phyloP scores from a whole-genome alignment of 768 basidiomycete genomes.

The Tephrocybe sp. region DNA sequence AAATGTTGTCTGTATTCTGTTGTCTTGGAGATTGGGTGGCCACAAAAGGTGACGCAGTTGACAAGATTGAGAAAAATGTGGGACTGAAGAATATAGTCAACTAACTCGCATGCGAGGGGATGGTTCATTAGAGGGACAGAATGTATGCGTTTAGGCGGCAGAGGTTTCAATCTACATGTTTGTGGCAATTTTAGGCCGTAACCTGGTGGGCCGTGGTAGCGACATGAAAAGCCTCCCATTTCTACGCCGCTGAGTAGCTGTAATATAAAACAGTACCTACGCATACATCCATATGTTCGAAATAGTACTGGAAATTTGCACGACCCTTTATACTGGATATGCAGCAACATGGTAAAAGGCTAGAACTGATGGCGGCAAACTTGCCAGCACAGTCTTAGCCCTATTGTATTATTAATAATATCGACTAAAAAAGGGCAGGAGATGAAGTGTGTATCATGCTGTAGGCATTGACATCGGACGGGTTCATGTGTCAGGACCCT shows the following conservation, averaged over 20 bases:
- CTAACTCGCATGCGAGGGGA: too few relatives aligned
- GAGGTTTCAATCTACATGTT: background rate
- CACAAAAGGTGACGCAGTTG: too few relatives aligned
- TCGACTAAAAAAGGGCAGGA: conserved; percentile 3
- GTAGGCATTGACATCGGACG: background rate
- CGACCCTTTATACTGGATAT: background rate
- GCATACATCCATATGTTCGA: background rate
- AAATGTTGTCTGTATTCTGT: too few relatives aligned
- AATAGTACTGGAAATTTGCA: background rate
- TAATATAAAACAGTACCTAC: background rate
- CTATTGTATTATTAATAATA: background rate
- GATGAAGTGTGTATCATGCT: background rate
- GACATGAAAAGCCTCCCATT: background rate
- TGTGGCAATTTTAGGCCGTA: background rate
- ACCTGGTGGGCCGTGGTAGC: background rate
- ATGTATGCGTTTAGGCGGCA: too few relatives aligned
- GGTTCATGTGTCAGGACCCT: background rate
- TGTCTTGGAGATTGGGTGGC: too few relatives aligned
- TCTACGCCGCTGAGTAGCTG: background rate
- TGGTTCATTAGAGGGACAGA: too few relatives aligned
- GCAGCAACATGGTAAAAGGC: background rate
- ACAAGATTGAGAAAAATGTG: too few relatives aligned
- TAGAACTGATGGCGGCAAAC: background rate
- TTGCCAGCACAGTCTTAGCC: background rate
- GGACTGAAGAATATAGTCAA: too few relatives aligned